phyloP scores from a whole-genome alignment of 2,329 filamentous ascomycete species.

The Clonostachys rosea region DNA sequence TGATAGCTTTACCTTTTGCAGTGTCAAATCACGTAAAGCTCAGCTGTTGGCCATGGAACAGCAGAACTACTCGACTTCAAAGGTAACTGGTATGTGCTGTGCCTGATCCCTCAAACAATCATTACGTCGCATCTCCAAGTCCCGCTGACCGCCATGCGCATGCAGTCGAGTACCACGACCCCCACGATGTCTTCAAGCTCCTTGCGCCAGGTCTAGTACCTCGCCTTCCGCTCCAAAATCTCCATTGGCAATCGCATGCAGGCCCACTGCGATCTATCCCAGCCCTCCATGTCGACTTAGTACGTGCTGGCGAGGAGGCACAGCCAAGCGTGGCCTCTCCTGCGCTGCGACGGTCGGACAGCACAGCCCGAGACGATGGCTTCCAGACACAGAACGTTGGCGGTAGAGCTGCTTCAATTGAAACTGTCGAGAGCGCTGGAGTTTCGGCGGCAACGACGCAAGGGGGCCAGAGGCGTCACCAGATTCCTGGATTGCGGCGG shows the following conservation, averaged over 20 bases:
- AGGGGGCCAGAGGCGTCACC: conserved; percentile 64
- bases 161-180: conserved; percentile 93
- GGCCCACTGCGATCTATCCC: conserved; percentile 90
- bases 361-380: conserved; percentile 46
- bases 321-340: conserved; percentile 22
- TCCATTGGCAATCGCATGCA: conserved; percentile 95
- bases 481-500: conserved; percentile 88
- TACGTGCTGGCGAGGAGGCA: conserved; percentile 54
- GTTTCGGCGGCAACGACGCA: conserved; percentile 19
- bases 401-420: conserved; percentile 28
- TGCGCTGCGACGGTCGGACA: conserved; percentile 20
- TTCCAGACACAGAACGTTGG: conserved; percentile 54
- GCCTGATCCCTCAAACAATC: background rate
- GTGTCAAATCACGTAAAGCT: too few species aligned
- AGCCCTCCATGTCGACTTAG: conserved; percentile 83
- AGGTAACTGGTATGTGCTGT: conserved; percentile 62
- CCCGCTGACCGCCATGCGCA: background rate
- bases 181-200: conserved; percentile 80
- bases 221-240: conserved; percentile 80
- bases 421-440: conserved; percentile 28
- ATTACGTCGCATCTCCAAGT: background rate
- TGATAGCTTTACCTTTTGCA: too few species aligned
- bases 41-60: conserved; percentile 51
- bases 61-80: conserved; percentile 61
- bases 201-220: conserved; percentile 73